Conservation (phyloP, 176 grass and related monocot genomes). For the Aegilops tauschii region DNA sequence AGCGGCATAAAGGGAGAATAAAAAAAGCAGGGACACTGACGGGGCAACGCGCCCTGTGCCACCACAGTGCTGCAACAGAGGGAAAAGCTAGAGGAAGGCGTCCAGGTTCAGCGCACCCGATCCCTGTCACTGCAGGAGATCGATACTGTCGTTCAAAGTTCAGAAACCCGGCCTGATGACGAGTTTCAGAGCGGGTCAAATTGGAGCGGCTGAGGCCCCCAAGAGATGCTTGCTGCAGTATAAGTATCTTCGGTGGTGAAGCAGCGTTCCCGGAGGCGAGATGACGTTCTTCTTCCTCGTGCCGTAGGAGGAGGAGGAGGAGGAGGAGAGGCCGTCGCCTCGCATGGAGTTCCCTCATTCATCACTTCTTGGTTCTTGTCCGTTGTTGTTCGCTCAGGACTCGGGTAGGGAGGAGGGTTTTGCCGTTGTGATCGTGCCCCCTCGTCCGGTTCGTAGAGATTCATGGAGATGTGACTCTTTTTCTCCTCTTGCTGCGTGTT, state of each 20-base stretch:
- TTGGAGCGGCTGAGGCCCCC: too few species aligned
- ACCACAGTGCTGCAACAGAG: too few species aligned
- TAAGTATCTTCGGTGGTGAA: too few species aligned
- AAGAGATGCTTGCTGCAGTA: too few species aligned
- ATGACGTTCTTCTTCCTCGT: conserved; percentile 12
- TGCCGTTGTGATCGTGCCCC: neutral
- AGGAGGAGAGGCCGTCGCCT: neutral
- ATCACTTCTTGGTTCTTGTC: conserved; percentile 40
- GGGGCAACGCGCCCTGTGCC: too few species aligned
- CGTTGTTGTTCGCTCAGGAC: neutral
- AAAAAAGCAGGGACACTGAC: too few species aligned
- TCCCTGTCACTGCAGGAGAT: conserved; percentile 3
- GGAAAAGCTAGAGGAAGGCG: neutral
- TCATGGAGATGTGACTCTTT: neutral
- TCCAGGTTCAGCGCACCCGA: conserved; percentile 68
- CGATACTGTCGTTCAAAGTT: too few species aligned
- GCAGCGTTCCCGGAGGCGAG: too few species aligned
- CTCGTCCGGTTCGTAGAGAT: too few species aligned
- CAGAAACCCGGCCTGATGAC: too few species aligned
- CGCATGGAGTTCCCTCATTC: conserved; percentile 51
- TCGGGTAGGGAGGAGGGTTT: conserved; percentile 21
- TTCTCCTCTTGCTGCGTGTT: neutral
- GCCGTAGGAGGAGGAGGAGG: conserved; percentile 32
- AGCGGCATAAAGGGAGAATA: too few species aligned
- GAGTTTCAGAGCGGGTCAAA: too few species aligned